Percentiles rank a stretch among this genome's conserved stretches.
These are phyloP conservation scores for Allium sativum DNA, from an alignment of 106 monocot genomes.

Conservation along the genomic window DNA sequence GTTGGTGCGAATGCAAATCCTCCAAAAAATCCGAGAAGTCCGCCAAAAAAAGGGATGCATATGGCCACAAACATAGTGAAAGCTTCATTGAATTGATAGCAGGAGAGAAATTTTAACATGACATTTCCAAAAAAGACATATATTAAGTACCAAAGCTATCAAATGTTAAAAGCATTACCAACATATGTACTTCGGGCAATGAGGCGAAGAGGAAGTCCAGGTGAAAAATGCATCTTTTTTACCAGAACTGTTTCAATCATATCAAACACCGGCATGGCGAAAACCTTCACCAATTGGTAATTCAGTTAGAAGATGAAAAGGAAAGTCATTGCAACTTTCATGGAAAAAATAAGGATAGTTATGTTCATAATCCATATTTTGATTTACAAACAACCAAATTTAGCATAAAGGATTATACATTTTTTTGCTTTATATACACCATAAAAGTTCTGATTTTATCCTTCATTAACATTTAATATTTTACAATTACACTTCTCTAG, in stretches of 20 bases:
- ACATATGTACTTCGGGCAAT: slow-evolving; percentile 21
- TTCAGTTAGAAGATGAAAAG: not conserved
- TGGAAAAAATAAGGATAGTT: no score
- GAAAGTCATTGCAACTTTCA: not conserved
- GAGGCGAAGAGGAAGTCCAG: slow-evolving; percentile 19
- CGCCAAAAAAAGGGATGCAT: slow-evolving; percentile 21
- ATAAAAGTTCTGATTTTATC: no score
- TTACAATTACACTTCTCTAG: not conserved
- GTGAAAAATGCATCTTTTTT: slow-evolving; percentile 25
- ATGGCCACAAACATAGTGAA: slow-evolving; percentile 21
- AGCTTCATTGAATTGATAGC: slow-evolving; percentile 1
- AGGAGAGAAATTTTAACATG: no score
- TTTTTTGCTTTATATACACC: no score
- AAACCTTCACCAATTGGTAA: slow-evolving; percentile 2
- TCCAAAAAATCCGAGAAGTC: slow-evolving; percentile 22
- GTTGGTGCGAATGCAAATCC: slow-evolving; percentile 29
- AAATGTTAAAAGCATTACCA: slow-evolving; percentile 12
- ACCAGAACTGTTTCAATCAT: slow-evolving; percentile 33
- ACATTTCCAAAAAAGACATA: no score
- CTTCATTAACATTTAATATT: no score
- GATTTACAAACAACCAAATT: no score
- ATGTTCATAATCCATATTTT: no score
- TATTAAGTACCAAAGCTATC: no score
- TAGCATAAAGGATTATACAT: no score
- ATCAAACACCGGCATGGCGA: slow-evolving; percentile 33